A percentile compares a stretch with the other conserved stretches of the same genome.
These are phyloP conservation scores for Cymbopogon flexuosus DNA, from an alignment of 202 grass and related monocot genomes.

Conservation along the genomic window DNA sequence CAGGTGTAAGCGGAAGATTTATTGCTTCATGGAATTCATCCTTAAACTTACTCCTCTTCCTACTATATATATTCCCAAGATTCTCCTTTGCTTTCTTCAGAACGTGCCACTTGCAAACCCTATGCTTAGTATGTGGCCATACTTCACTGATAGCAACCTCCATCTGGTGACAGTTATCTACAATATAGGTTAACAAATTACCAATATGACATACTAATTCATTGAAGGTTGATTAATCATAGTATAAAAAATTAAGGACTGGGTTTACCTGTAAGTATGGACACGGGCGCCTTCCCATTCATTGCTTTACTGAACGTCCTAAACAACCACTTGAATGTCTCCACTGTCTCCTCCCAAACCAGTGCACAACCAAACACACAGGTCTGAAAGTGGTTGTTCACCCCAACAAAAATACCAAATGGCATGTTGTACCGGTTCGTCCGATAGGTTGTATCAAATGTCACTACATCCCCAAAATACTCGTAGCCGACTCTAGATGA, in stretches of 20 bases:
- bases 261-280: neutral
- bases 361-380: neutral
- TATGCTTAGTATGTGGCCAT: neutral
- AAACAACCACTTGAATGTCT: neutral
- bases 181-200: too few relatives aligned
- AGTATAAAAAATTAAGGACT: too few relatives aligned
- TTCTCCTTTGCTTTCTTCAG: conserved; percentile 6
- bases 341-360: neutral
- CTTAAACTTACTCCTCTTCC: neutral
- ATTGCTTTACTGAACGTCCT: neutral
- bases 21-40: neutral
- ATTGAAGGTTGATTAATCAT: too few relatives aligned
- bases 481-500: neutral
- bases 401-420: neutral
- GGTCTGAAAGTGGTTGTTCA: neutral
- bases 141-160: neutral
- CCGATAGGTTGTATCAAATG: neutral
- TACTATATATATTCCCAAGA: neutral
- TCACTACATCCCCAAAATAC: neutral
- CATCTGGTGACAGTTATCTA: neutral
- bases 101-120: conserved; percentile 17
- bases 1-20: neutral
- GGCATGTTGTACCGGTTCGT: neutral
- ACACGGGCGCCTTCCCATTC: neutral
- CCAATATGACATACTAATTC: too few relatives aligned